These are phyloP conservation scores for Sphaerulina vaccinii DNA, from an alignment of 2,329 filamentous ascomycete genomes.

Conservation along the genomic window DNA sequence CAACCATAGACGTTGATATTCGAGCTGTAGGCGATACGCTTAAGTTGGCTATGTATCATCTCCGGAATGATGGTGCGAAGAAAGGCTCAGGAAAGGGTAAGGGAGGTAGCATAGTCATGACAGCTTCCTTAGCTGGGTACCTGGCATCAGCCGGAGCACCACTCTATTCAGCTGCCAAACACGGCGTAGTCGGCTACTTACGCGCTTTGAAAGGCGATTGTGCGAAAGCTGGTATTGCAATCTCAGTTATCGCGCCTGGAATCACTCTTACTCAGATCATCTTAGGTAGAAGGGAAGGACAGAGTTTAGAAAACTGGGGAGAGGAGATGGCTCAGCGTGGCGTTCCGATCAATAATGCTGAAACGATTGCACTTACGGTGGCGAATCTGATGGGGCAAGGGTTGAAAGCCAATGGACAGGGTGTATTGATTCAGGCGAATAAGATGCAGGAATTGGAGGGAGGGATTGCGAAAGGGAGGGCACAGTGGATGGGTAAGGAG, in stretches of 20 bases:
- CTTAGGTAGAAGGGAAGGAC: constrained; percentile 35
- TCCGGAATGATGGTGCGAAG: constrained; percentile 37
- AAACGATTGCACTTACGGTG: constrained; percentile 47
- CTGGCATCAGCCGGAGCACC: constrained; percentile 49
- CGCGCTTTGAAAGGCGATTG: constrained; percentile 51
- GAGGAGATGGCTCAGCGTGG: constrained; percentile 45
- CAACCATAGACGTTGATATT: constrained; percentile 49
- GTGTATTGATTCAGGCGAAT: constrained; percentile 47
- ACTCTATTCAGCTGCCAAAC: constrained; percentile 52
- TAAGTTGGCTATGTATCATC: constrained; percentile 50
- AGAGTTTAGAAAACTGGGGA: constrained; percentile 43
- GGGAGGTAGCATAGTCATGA: constrained; percentile 49
- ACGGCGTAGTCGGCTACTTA: constrained; percentile 52
- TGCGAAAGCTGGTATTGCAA: constrained; percentile 46
- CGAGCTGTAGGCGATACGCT: constrained; percentile 48
- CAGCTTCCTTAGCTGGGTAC: constrained; percentile 52
- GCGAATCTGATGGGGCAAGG: constrained; percentile 48
- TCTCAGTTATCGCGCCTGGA: constrained; percentile 50
- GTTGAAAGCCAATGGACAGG: constrained; percentile 46
- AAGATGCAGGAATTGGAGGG: constrained; percentile 44
- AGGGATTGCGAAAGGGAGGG: constrained; percentile 47
- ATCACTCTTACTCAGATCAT: constrained; percentile 51
- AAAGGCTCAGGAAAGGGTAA: constrained; percentile 34
- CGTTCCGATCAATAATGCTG: constrained; percentile 49
- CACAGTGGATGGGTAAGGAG: constrained; percentile 51